A percentile compares a stretch with the other conserved stretches of the same genome.
phyloP scores from a whole-genome alignment of 164 flowering plant species.

The Aristolochia californica region DNA sequence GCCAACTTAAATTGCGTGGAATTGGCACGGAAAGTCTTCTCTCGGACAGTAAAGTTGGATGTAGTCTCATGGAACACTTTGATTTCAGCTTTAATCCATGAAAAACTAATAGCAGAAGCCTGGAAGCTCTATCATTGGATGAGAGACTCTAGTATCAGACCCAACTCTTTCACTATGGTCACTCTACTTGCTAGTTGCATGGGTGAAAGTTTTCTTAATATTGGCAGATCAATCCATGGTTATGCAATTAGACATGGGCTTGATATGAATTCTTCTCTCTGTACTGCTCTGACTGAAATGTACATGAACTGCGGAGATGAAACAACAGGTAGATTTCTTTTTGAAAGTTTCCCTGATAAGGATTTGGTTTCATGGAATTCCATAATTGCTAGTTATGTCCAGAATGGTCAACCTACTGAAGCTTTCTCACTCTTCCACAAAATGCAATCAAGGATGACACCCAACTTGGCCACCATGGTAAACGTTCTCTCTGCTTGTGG shows the following conservation, averaged over 20 bases:
- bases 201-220: slow-evolving; percentile 12
- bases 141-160: slow-evolving; percentile 19
- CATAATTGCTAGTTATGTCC: slow-evolving; percentile 34
- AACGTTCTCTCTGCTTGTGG: slow-evolving; percentile 36
- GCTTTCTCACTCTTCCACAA: slow-evolving; percentile 30
- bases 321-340: slow-evolving; percentile 23
- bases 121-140: slow-evolving; percentile 20
- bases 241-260: slow-evolving; percentile 27
- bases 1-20: slow-evolving; percentile 18
- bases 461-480: slow-evolving; percentile 32
- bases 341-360: slow-evolving; percentile 25
- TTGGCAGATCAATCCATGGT: slow-evolving; percentile 40
- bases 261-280: slow-evolving; percentile 24
- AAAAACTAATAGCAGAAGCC: slow-evolving; percentile 14
- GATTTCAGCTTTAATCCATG: slow-evolving; percentile 22
- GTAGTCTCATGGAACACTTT: slow-evolving; percentile 41
- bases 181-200: slow-evolving; percentile 29
- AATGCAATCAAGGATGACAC: slow-evolving; percentile 33
- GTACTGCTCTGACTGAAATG: slow-evolving; percentile 48
- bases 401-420: slow-evolving; percentile 19
- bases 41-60: slow-evolving; percentile 19
- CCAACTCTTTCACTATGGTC: slow-evolving; percentile 39
- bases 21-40: slow-evolving; percentile 20
- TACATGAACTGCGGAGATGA: slow-evolving; percentile 42
- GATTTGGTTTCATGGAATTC: slow-evolving; percentile 65